Evolutionary conservation across 768 basidiomycete genomes (phyloP).

Genomic region (Amanita rimosa): DNA sequence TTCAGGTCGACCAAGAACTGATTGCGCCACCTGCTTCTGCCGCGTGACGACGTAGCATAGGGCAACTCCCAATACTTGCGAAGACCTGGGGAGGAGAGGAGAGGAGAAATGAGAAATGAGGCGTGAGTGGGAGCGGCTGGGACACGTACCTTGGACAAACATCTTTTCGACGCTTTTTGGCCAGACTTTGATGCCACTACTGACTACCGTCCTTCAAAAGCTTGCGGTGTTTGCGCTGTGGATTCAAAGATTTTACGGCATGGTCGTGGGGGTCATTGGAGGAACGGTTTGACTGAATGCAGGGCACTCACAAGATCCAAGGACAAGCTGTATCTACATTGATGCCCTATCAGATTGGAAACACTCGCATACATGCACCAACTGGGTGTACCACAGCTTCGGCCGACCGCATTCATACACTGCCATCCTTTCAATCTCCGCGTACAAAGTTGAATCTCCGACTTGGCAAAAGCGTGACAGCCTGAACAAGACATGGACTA

Average conservation of each 20-base stretch:
- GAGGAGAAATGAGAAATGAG: neutral
- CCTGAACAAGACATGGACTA: no score
- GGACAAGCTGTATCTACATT: no score
- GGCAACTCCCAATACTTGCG: conserved; percentile 72
- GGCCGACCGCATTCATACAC: no score
- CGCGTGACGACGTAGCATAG: conserved; percentile 70
- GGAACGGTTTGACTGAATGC: no score
- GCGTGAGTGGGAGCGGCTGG: neutral
- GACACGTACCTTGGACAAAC: conserved; percentile 56
- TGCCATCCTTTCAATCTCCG: no score
- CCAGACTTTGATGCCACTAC: conserved; percentile 74
- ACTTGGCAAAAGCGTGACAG: no score
- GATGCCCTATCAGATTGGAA: no score
- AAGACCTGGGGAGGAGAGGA: conserved; percentile 43
- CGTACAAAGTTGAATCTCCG: no score
- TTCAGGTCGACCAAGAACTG: conserved; percentile 78
- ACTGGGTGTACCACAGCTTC: no score
- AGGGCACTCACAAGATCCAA: no score
- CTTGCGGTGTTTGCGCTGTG: conserved; percentile 75
- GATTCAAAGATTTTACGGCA: conserved; percentile 50
- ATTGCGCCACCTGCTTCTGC: conserved; percentile 73
- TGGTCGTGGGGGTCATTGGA: no score
- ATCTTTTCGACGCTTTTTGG: conserved; percentile 66
- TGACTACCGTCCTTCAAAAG: conserved; percentile 73
- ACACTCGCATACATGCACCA: no score